Base-by-base conservation (phyloP, 75 land plant species). In the Azolla pinnata region DNA sequence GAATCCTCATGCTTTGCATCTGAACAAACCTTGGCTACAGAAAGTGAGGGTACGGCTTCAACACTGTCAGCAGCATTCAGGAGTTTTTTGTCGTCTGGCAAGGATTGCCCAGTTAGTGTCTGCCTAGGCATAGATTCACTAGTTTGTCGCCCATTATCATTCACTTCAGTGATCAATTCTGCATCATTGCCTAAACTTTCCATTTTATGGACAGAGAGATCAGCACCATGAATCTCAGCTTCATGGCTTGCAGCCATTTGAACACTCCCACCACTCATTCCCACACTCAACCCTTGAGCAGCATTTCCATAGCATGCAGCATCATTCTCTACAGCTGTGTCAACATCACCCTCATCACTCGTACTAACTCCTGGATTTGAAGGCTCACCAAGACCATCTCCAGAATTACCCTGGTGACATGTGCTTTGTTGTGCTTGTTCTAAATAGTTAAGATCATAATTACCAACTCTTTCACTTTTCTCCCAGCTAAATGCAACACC, bases 241-340 rank as follows among this genome's bases (percentile, higher is more conserved):
- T 87, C 97, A 74, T 88, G 81, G 56, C 93, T 91, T 26, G 79
- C 87, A 61, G 81, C 83, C 90, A 89, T 85, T 19, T 91, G 87
- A 46, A 86, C 83, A 76, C 95, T 88, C 30, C 85, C 86, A 18
- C 87, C 88, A 70, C 90, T 87, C 17, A 90, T 65, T 31, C 87
- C 97, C 52, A 90, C 75, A 60, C 97, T 90, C 20, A 79, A 31
- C 10, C 81, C 75, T 66, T 74, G 83, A 33, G 76, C 73, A 59
- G 77, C 78, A 33, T 59, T 70, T 32, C 33, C 64, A 26, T 54
- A 33, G 9, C 54, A 44, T 30, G 53, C 72, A 23, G 45, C 33
- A 56, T 69, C 56, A 72, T 76, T 81, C 33, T 82, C 88, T 7
- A 73, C 82, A 75, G 81, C 88, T 60, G 78, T 32, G 19, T 77